These are phyloP conservation scores for Histomonas meleagridis DNA, from an alignment of 208 protist genomes.

Conservation along the genomic window DNA sequence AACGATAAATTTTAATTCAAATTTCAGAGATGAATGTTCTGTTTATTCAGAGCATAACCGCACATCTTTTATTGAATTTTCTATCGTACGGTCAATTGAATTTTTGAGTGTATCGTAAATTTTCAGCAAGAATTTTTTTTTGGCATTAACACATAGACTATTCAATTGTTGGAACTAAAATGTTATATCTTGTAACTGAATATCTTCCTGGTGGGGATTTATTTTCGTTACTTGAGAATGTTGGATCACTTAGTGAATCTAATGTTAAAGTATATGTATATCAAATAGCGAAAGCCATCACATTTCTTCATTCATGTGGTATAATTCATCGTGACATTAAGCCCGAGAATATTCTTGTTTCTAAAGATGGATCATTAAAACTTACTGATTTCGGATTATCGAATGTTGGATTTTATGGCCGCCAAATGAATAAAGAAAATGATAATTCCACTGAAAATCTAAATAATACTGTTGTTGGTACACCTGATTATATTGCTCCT, in stretches of 20 bases:
- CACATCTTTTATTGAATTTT: too few relatives aligned
- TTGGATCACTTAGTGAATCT: not conserved
- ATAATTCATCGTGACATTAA: not conserved
- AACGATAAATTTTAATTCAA: not conserved
- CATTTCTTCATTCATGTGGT: not conserved
- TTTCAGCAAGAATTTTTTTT: not conserved
- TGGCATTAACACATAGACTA: not conserved
- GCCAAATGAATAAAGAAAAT: not conserved
- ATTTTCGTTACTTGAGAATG: not conserved
- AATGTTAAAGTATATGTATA: not conserved
- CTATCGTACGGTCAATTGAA: too few relatives aligned
- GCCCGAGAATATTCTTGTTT: not conserved
- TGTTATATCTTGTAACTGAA: not conserved
- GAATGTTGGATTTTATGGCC: not conserved
- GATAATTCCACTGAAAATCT: too few relatives aligned
- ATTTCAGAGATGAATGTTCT: not conserved
- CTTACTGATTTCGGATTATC: not conserved
- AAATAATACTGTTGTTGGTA: not conserved
- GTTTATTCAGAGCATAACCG: not conserved
- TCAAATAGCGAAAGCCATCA: not conserved
- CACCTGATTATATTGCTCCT: not conserved
- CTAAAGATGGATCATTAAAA: not conserved
- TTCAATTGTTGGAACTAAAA: not conserved
- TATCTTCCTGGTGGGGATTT: not conserved
- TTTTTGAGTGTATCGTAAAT: not conserved